Base-by-base conservation (phyloP, 2,329 filamentous ascomycete genomes). In the Penicillium polonicum region DNA sequence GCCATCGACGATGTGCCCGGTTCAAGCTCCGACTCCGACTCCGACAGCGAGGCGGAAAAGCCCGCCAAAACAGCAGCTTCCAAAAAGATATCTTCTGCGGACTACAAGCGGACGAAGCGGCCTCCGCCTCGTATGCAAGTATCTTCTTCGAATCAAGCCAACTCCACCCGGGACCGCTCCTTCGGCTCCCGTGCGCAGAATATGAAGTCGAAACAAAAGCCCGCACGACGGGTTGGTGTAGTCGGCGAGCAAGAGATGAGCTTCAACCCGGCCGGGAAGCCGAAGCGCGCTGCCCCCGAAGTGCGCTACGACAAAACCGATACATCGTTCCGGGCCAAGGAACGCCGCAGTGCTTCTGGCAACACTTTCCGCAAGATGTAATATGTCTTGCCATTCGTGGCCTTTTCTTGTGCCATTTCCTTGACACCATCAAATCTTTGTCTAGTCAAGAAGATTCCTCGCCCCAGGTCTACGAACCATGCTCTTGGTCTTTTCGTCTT, bases 151-250 rank as follows among this genome's bases (percentile, higher is more conserved):
- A 72, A 73, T 31, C 77, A 73, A 48, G 65, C 70, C 46, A 74
- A 73, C 48, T 76, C 77, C 35, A 71, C 72, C 12, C 79, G 78
- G 21, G 83, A 86, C 59, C 78, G 78, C 42, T 83, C 83, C 0
- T 88, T 88, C 65, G 84, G 81, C 4, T 77, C 83, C 7, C 77
- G 83, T n/a, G 81, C 83, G 5, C 74, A 78, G 45, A 78, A 76
- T 48, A 73, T 77, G 68, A 72, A 72, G 41, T 69, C 70, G 5
- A 76, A 68, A 39, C 66, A 72, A 27, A 71, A 70, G 35, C 69
- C 72, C 10, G 60, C 67, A 9, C 68, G 72, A 19, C 67, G 68
- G 25, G 65, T 67, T 48, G 70, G 68, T 33, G 76, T 75, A 1
- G 77, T 78, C 27, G 79, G 79, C 17, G 79, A 81, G 61, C 80